phyloP scores from a whole-genome alignment of 73 alveolate genomes.

The Paramecium tetraurelia region DNA sequence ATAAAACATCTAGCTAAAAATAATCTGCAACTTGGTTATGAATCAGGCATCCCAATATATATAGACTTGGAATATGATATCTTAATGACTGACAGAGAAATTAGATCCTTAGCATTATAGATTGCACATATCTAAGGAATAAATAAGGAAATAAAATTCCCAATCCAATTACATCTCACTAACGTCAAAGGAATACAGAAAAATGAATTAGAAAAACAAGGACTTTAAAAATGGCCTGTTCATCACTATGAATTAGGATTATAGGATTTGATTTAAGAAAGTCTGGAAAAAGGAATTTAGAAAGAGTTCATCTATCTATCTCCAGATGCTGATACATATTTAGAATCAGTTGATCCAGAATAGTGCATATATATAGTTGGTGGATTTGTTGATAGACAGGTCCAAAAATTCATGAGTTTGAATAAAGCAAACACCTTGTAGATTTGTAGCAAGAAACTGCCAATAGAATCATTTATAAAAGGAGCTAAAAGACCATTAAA shows the following conservation, averaged over 20 bases:
- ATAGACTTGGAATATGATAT: constrained; percentile 44
- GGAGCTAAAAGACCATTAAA: constrained; percentile 8
- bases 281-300: background rate
- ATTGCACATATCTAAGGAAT: constrained; percentile 6
- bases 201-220: constrained; percentile 33
- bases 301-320: constrained; percentile 4
- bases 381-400: constrained; percentile 42
- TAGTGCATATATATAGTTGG: constrained; percentile 5
- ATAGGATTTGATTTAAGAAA: background rate
- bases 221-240: background rate
- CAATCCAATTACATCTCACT: background rate
- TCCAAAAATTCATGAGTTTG: constrained; percentile 28
- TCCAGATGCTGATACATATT: constrained; percentile 37
- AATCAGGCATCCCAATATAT: background rate
- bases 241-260: background rate
- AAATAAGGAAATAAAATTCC: background rate
- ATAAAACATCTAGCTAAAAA: background rate
- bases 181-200: background rate
- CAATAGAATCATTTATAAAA: background rate
- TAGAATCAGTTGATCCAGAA: constrained; percentile 41
- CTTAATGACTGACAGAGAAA: constrained; percentile 33
- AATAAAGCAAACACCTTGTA: background rate
- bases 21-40: background rate
- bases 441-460: constrained; percentile 15
- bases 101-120: constrained; percentile 14